Base-by-base conservation (phyloP, 2,329 filamentous ascomycete species). In the Calonectria hongkongensis region DNA sequence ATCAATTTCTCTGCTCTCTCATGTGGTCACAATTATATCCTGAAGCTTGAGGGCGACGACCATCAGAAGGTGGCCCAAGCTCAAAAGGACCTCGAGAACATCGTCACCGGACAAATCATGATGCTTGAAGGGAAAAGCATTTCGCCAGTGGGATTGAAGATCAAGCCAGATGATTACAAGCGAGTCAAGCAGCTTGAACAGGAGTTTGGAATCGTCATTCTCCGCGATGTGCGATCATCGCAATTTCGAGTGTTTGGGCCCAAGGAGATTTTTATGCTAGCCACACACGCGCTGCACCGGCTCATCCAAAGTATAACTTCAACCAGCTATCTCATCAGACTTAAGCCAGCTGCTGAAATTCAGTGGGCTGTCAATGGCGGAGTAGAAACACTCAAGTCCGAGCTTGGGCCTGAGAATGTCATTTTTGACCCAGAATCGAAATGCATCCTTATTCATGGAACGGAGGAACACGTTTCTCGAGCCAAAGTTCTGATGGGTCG, bases 11-110 rank as follows among this genome's bases (percentile, higher is more conserved):
- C 36, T 2, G 33, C 30, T 2, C 33, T 47, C 1, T 54, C 66
- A n/a, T 13, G 13, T 83, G 21, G 69, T 56, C 33, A 79, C 83
- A 58, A 51, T 7, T 39, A 60, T 15, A 21, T 70, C 9, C 12
- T 77, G 9, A 68, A 74, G n/a, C 58, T 77, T 0, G 66, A 77
- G 36, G 72, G 75, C 2, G 63, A 66, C 2, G 39, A 73, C 10
- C 62, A 69, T 4, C 13, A 66, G 4, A n/a, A 27, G 1, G 63
- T 77, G 0, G 74, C 51, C 0, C 25, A 48, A 4, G 75, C 63
- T 5, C 71, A 77, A 39, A 30, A 41, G 7, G 39, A 18, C 2
- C 45, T 77, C 0, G 69, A 75, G 43, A 2, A n/a, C 0, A 64
- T 74, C 4, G 54, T 74, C 12, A 30, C 27, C 1, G 75, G 73